Conservation (phyloP, 2,329 filamentous ascomycete species). For the Paraconiothyrium brasiliense region DNA sequence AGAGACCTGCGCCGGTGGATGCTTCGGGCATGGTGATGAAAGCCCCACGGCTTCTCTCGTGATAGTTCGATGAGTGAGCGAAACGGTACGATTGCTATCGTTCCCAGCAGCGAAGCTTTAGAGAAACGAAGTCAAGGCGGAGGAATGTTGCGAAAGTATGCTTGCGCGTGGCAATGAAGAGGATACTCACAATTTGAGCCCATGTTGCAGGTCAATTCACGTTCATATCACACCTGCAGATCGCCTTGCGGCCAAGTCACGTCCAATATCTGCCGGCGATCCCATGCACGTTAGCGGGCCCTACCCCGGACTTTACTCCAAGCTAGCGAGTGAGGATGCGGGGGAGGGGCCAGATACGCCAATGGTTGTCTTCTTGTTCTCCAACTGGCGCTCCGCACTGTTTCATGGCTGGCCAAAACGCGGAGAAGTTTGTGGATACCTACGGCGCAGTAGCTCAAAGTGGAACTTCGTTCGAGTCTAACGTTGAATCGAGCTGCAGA, state of each 20-base stretch:
- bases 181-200: not conserved
- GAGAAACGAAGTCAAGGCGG: not conserved
- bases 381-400: not conserved
- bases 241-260: slow-evolving; percentile 16
- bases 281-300: slow-evolving; percentile 22
- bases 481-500: not conserved
- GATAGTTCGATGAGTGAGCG: not conserved
- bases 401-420: not conserved
- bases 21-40: slow-evolving; percentile 32
- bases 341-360: slow-evolving; percentile 18
- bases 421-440: not conserved
- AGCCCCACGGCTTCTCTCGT: not conserved
- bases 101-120: no score
- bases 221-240: slow-evolving; percentile 24
- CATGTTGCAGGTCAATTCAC: slow-evolving; percentile 8
- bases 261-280: slow-evolving; percentile 34
- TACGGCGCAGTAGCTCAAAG: not conserved
- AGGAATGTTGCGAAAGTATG: not conserved
- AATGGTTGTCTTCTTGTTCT: not conserved
- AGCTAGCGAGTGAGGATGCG: slow-evolving; percentile 34
- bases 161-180: slow-evolving; percentile 4
- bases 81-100: not conserved
- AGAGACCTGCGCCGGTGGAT: slow-evolving; percentile 40
- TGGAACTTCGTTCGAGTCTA: not conserved
- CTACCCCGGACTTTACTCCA: slow-evolving; percentile 27